Base-by-base conservation (phyloP, 306 rosid genomes). In the Begonia loranthoides region DNA sequence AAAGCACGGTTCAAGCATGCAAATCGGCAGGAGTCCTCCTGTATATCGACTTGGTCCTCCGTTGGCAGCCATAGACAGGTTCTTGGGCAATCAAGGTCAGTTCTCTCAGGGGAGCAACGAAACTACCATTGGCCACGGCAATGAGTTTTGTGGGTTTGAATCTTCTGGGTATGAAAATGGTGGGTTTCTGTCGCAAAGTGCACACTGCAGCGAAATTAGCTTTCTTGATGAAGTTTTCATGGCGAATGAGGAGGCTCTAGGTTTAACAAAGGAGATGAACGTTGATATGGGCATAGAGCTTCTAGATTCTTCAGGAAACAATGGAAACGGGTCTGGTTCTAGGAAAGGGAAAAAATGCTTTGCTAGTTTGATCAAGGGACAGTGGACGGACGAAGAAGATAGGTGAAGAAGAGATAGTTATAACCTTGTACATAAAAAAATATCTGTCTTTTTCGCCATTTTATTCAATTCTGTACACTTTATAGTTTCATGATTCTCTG, bases 381-480 rank as follows among this genome's bases (percentile, higher is more conserved):
- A 86, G 19, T 90, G 95, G 99, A 76, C 77, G 11, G 79, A 76
- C 2, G 94, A 83, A 62, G 99, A 90, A 70, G 95, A 90, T 70
- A 90, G 80, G 99, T 86, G 43, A 22, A 33, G 21, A 39, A 39
- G 13, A 28, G 36, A 28, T 28, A 0, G 5, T 8, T 12, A 15
- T 28, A 34, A 21, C 47, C 14, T 13, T 61, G 1, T 45, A 9
- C 5, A 12, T 61, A 19, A 19, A 19, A 14, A 34, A 24, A 21
- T 55, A 54, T 36, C 1, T 15, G 14, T 24, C 9, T 9, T 1
- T 8, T 0, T 15, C 12, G 5, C 21, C 6, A 21, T 43, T 12
- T 44, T 8, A 3, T 22, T 4, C 11, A 13, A 14, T 6, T 9
- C 6, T 58, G 13, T 44, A 14, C 6, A 12, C 36, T 58, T 6